Base-by-base conservation (phyloP, 805 yeast genomes). In the Lipomyces orientalis region DNA sequence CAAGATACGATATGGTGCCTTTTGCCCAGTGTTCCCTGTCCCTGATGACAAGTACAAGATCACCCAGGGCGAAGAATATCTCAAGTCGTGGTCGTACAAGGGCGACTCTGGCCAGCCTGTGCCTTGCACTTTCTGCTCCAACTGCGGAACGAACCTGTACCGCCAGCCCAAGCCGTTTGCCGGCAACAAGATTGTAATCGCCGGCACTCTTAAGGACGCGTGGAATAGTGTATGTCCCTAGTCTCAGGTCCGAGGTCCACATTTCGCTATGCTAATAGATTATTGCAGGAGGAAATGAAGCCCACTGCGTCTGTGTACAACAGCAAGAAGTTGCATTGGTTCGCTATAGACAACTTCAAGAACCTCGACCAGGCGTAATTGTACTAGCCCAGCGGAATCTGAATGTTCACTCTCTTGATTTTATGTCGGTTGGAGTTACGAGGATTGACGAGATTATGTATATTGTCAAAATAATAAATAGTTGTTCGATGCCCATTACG, bases 71-170 rank as follows among this genome's bases (percentile, higher is more conserved):
- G 35, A 12, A 6, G 62, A 54, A 19, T n/a, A 39, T 4, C 35
- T 65, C 54, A 61, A 58, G 56, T 12, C 65, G 6, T 65, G 65
- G 68, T 19, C 68, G n/a, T 62, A 65, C 58, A 19, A 58, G 6
- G 68, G 68, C n/a, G 65, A 37, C 37, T 65, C 65, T 10, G 68
- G 65, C 4, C 34, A 62, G 31, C 68, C 68, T 1, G 68, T 65
- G 22, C 68, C 68, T 7, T 62, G 63, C 34, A 33, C 51, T 34
- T 65, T 65, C 63, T 65, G 68, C 58, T 35, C 55, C 34, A 43
- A 52, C 31, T 65, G 68, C 58, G 68, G 68, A 10, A 65, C 59
- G 5, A 65, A 59, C 43, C n/a, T 65, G 39, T 65, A 52, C 58
- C 60, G 68, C 14, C 37, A 39, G 37, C 29, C 43, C 12, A 59